Evolutionary conservation across 2,329 filamentous ascomycete species (phyloP).

Genomic region (Eutypella sp.): DNA sequence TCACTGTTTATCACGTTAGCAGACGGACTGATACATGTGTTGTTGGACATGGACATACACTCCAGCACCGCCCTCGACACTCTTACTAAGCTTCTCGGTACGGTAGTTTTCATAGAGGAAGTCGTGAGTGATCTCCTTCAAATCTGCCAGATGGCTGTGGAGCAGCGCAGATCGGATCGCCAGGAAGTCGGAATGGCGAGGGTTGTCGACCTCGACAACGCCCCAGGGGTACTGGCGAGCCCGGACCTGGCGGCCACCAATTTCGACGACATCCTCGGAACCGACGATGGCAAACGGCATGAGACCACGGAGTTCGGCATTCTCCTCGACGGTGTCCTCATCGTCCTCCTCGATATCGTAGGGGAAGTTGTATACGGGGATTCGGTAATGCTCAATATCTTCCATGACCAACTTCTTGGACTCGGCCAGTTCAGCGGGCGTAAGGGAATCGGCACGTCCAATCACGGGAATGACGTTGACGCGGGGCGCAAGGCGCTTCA

Average conservation of each 20-base stretch:
- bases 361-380: conserved; percentile 99
- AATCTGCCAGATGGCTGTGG: conserved; percentile 94
- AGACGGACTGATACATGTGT: no score
- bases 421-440: conserved; percentile 91
- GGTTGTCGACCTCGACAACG: conserved; percentile 98
- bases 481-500: conserved; percentile 97
- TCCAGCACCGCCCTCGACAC: conserved; percentile 84
- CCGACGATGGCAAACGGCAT: conserved; percentile 99
- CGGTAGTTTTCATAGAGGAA: conserved; percentile 99
- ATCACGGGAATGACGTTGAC: conserved; percentile 99
- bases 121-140: conserved; percentile 99
- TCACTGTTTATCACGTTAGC: conserved; percentile 50
- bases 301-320: conserved; percentile 90
- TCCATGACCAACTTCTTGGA: conserved; percentile 99
- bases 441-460: conserved; percentile 95
- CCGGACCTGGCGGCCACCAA: conserved; percentile 85
- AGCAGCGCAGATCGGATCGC: conserved; percentile 94
- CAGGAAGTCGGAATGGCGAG: conserved; percentile 96
- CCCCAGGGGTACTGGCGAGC: conserved; percentile 99
- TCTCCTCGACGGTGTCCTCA: conserved; percentile 98
- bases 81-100: conserved; percentile 99
- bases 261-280: conserved; percentile 91
- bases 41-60: no score
- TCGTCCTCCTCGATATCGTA: conserved; percentile 99
- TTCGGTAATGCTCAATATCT: conserved; percentile 99